Evolutionary conservation across 2,329 filamentous ascomycete genomes (phyloP).

Genomic region (Cytospora piceicola): DNA sequence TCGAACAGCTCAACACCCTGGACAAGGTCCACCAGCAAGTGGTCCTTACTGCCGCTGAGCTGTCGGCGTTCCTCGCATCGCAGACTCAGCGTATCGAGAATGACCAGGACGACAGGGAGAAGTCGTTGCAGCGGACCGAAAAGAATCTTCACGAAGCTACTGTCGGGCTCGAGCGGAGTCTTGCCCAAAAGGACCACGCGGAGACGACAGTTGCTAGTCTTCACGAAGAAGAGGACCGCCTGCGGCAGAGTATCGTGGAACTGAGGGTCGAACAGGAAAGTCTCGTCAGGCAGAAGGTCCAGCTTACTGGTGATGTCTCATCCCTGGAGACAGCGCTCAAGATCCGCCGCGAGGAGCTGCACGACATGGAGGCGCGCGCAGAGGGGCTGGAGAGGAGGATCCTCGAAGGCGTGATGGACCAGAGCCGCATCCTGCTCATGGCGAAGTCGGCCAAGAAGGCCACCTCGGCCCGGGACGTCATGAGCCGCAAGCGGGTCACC

Average conservation of each 20-base stretch:
- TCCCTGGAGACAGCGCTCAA: constrained; percentile 88
- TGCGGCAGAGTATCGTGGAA: constrained; percentile 59
- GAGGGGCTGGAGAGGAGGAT: constrained; percentile 90
- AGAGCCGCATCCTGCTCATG: constrained; percentile 88
- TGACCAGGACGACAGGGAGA: constrained; percentile 78
- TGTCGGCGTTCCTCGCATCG: constrained; percentile 77
- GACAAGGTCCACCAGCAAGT: constrained; percentile 91
- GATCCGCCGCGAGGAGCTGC: constrained; percentile 87
- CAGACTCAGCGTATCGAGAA: constrained; percentile 77
- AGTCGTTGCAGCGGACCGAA: constrained; percentile 79
- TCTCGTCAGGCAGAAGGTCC: constrained; percentile 75
- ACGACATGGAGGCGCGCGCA: constrained; percentile 86
- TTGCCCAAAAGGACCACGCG: constrained; percentile 66
- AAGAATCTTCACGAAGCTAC: constrained; percentile 79
- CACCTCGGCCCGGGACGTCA: constrained; percentile 50
- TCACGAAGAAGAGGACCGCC: constrained; percentile 54
- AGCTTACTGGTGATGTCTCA: constrained; percentile 82
- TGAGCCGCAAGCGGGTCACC: constrained; percentile 61
- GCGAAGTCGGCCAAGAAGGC: constrained; percentile 58
- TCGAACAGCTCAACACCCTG: constrained; percentile 77
- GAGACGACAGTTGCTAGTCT: constrained; percentile 56
- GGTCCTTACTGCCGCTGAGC: constrained; percentile 78
- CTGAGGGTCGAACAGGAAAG: constrained; percentile 74
- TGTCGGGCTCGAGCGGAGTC: constrained; percentile 77
- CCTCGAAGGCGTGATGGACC: constrained; percentile 92